Evolutionary conservation across 2,329 filamentous ascomycete genomes (phyloP), one percentile per base, ranked within the genome.

Genomic region (Diaporthe citri): DNA sequence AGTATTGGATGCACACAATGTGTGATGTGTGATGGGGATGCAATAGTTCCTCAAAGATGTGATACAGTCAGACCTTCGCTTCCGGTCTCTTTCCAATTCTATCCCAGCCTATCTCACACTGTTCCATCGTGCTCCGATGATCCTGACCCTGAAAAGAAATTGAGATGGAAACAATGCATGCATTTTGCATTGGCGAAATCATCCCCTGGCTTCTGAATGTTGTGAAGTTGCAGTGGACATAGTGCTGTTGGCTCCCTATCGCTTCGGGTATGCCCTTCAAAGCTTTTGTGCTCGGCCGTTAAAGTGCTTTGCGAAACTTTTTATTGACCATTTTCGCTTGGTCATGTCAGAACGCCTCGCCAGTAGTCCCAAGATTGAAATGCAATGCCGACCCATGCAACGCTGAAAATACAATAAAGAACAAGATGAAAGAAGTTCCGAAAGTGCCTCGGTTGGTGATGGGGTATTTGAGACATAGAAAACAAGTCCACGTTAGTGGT

Each of bases 371-470:
- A 72, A 41, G n/a, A 62, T 52, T 64, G 57, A 72, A 72, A 72
- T 62, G 70, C 70, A 60, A 64, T 72, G 57, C 70, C 70, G 25
- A 25, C 70, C 70, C 57, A 62, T 60, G 56, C 57, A 72, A 72
- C 70, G 70, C 70, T 72, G 34, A 72, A 72, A 62, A 55, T 55
- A 72, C 70, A 72, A 62, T 72, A 62, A 71, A 72, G 46, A 72
- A 64, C 70, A 72, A 55, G n/a, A 41, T 64, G 57, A 60, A 55
- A 43, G 46, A 28, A 64, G 34, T 52, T 22, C 70, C 43, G 70
- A 52, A 31, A 52, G 46, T 64, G 43, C 70, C 43, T 60, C 25
- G 46, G 70, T 48, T 25, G 56, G 70, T 72, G 70, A 36, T 52
- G 56, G 43, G 70, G 70, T 72, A 51, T 72, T 51, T 51, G 57